phyloP scores from a whole-genome alignment of 108 stramenopile species.

The Pelagomonas calceolata region DNA sequence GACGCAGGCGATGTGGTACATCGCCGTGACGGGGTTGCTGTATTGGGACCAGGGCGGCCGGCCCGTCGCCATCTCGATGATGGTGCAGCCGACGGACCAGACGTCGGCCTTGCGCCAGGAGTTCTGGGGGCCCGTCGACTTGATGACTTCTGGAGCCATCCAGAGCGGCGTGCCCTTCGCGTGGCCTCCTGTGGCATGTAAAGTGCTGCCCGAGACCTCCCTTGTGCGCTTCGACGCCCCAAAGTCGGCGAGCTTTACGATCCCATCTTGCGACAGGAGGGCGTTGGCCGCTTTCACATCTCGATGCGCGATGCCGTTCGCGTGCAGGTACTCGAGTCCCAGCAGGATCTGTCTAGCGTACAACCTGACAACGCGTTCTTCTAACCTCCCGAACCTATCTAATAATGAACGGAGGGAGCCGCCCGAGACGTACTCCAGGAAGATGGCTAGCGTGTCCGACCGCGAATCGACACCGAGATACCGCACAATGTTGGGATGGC shows the following conservation, averaged over 20 bases:
- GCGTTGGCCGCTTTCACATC: constrained; percentile 55
- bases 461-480: constrained; percentile 35
- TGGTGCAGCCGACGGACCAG: constrained; percentile 55
- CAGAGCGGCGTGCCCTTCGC: constrained; percentile 54
- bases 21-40: constrained; percentile 31
- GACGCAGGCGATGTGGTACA: constrained; percentile 34
- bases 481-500: constrained; percentile 41
- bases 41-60: constrained; percentile 37
- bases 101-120: constrained; percentile 50
- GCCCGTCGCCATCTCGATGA: constrained; percentile 56
- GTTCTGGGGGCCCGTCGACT: not conserved
- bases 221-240: constrained; percentile 35
- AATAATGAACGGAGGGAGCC: constrained; percentile 23
- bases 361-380: constrained; percentile 15
- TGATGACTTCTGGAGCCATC: constrained; percentile 59
- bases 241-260: constrained; percentile 55
- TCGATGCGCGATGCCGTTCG: constrained; percentile 46
- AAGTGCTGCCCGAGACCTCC: not conserved
- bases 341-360: constrained; percentile 43
- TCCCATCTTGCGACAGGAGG: constrained; percentile 32
- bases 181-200: constrained; percentile 8
- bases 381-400: constrained; percentile 23
- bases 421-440: constrained; percentile 39
- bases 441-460: constrained; percentile 17
- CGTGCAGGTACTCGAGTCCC: constrained; percentile 49